Evolutionary conservation across 1,284 basidiomycete species (phyloP).

Genomic region (Golubevia sp.): DNA sequence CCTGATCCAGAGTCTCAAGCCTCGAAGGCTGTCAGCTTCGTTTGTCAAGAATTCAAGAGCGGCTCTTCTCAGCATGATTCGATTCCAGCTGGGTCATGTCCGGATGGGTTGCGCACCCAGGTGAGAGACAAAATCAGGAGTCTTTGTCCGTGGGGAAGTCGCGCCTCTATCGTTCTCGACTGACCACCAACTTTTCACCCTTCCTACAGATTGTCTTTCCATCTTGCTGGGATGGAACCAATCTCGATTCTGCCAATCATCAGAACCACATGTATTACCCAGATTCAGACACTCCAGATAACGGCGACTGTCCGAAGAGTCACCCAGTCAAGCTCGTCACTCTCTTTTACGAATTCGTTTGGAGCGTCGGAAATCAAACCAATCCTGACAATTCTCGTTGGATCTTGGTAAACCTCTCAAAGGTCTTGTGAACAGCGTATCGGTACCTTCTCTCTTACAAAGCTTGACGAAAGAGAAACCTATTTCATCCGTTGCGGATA

Average conservation of each 20-base stretch:
- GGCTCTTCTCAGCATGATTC: constrained; percentile 15
- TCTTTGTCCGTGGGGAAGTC: too few relatives aligned
- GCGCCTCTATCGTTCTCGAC: too few relatives aligned
- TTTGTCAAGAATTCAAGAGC: constrained; percentile 25
- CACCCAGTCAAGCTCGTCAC: constrained; percentile 66
- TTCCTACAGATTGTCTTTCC: too few relatives aligned
- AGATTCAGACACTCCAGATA: constrained; percentile 61
- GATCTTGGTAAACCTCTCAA: too few relatives aligned
- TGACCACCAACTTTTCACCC: too few relatives aligned
- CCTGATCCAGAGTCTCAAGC: constrained; percentile 12
- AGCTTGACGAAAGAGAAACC: neutral
- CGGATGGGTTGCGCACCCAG: constrained; percentile 32
- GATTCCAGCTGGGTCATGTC: constrained; percentile 20
- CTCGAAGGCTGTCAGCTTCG: constrained; percentile 23
- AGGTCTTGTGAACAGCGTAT: too few relatives aligned
- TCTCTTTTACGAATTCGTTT: constrained; percentile 65
- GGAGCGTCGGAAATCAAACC: too few relatives aligned
- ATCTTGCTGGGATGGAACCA: constrained; percentile 67
- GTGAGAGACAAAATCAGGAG: constrained; percentile 6
- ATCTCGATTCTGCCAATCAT: constrained; percentile 56
- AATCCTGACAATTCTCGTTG: too few relatives aligned
- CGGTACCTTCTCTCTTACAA: too few relatives aligned
- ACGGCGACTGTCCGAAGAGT: constrained; percentile 65
- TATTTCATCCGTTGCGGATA: neutral
- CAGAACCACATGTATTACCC: constrained; percentile 62